These are phyloP conservation scores for Aspergillus floridensis DNA, from an alignment of 2,329 filamentous ascomycete genomes.

Conservation along the genomic window DNA sequence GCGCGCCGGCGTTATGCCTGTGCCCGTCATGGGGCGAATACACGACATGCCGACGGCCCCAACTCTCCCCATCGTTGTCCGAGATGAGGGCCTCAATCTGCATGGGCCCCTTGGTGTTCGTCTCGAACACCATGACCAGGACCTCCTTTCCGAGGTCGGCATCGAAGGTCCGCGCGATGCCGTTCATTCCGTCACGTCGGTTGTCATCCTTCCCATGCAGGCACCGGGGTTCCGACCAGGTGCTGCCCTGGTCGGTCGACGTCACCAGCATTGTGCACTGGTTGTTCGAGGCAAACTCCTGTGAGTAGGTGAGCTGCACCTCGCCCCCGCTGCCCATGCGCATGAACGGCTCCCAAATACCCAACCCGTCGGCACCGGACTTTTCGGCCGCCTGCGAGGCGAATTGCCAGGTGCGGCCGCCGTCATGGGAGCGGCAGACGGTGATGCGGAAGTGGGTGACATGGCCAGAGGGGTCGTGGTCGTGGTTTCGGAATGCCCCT, in stretches of 20 bases:
- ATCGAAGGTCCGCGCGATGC: constrained; percentile 38
- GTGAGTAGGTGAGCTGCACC: constrained; percentile 48
- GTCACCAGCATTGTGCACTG: constrained; percentile 52
- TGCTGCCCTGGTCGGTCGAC: constrained; percentile 44
- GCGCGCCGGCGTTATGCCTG: constrained; percentile 44
- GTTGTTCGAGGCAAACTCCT: constrained; percentile 47
- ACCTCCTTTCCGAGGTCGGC: constrained; percentile 28
- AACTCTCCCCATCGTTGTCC: constrained; percentile 45
- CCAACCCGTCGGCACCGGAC: constrained; percentile 26
- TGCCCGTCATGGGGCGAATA: constrained; percentile 33
- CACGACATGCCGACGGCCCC: constrained; percentile 42
- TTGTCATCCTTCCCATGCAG: constrained; percentile 41
- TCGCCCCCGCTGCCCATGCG: constrained; percentile 35
- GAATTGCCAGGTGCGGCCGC: constrained; percentile 45
- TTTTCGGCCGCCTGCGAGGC: constrained; percentile 48
- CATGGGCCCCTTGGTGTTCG: constrained; percentile 42
- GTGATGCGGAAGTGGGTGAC: constrained; percentile 50
- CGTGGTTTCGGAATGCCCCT: constrained; percentile 52
- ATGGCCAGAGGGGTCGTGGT: constrained; percentile 32
- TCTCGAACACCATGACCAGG: constrained; percentile 49
- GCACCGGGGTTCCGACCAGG: constrained; percentile 45
- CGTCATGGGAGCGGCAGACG: constrained; percentile 48
- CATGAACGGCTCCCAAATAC: constrained; percentile 54
- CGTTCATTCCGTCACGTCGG: constrained; percentile 43
- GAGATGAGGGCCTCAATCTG: constrained; percentile 47